Conservation (phyloP, 768 basidiomycete species). For the Rhodotorula graminis region DNA sequence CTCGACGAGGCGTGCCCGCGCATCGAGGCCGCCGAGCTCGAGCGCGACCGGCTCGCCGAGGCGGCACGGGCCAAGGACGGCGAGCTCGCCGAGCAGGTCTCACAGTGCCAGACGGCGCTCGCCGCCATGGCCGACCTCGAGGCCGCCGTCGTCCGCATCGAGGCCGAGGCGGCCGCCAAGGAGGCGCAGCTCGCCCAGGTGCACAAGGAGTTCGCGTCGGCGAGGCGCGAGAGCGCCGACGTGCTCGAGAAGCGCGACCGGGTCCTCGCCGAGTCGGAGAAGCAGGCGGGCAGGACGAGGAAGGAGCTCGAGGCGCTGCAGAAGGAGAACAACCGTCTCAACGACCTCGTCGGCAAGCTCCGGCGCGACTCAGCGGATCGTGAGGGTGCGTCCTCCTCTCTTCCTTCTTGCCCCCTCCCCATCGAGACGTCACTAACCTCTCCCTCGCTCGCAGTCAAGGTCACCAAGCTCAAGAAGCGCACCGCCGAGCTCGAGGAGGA, state of each 20-base stretch:
- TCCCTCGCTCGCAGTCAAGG: conserved; percentile 24
- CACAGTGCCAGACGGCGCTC: neutral
- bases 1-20: conserved; percentile 5
- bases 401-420: neutral
- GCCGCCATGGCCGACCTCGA: conserved; percentile 18
- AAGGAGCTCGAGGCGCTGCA: conserved; percentile 9
- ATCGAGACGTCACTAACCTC: neutral
- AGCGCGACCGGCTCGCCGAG: neutral
- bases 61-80: neutral
- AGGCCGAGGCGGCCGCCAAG: conserved; percentile 1
- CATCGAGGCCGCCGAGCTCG: conserved; percentile 6
- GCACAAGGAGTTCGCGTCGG: neutral
- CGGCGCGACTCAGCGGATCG: conserved; percentile 41
- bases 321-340: conserved; percentile 20
- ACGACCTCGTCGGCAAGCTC: conserved; percentile 35
- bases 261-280: conserved; percentile 24
- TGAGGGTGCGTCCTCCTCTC: conserved; percentile 31
- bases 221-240: conserved; percentile 1
- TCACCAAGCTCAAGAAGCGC: conserved; percentile 40
- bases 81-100: conserved; percentile 1
- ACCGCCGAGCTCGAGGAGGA: conserved; percentile 41
- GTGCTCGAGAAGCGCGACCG: conserved; percentile 30
- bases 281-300: neutral
- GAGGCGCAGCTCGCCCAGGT: neutral
- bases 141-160: neutral